Conservation (phyloP, 202 grass and related monocot species). For the Alloteropsis angusta region DNA sequence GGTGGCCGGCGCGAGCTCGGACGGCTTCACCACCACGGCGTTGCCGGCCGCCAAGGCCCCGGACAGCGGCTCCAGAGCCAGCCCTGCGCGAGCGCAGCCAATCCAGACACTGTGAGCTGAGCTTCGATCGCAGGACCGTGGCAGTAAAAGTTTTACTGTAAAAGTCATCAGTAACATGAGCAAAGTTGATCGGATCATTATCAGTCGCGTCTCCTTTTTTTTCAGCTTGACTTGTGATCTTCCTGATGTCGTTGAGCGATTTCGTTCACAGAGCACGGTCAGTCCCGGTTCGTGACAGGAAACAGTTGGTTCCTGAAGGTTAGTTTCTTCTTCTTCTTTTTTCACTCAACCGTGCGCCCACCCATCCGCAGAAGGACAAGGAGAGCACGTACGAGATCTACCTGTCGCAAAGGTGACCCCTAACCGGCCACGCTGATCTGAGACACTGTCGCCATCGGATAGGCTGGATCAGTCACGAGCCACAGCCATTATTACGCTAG, state of each 20-base stretch:
- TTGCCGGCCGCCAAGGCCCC: slow-evolving; percentile 79
- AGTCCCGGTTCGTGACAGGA: neutral
- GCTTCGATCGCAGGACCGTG: neutral
- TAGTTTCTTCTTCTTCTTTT: neutral
- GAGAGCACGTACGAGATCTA: neutral
- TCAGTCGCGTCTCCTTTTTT: neutral
- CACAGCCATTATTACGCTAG: neutral
- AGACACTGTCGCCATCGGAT: neutral
- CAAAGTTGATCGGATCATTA: neutral
- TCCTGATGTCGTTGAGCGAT: neutral
- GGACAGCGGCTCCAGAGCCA: slow-evolving; percentile 60
- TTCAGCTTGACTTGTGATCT: too few relatives aligned
- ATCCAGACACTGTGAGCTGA: neutral
- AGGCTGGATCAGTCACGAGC: neutral
- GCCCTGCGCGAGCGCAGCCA: slow-evolving; percentile 12
- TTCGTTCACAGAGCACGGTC: neutral
- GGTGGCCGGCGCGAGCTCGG: slow-evolving; percentile 53
- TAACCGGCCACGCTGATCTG: neutral
- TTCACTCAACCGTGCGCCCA: neutral
- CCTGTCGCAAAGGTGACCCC: neutral
- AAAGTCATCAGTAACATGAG: too few relatives aligned
- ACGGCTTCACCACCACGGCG: slow-evolving; percentile 61
- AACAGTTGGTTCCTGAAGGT: neutral
- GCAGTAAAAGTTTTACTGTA: neutral
- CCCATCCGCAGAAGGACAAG: neutral